These are phyloP conservation scores for Barbarea vulgaris DNA, from an alignment of 345 rosid species.

Conservation along the genomic window DNA sequence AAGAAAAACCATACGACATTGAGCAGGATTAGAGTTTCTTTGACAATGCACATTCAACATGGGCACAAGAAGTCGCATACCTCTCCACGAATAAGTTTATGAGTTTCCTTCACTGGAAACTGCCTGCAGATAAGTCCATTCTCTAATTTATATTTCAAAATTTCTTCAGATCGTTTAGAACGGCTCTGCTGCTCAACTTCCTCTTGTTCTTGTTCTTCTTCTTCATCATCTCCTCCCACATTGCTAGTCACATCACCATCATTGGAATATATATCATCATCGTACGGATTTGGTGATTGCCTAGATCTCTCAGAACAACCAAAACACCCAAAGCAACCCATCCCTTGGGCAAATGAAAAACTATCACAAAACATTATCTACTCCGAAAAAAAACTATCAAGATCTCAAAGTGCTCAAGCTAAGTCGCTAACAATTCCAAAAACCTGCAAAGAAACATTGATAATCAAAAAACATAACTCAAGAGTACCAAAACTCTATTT, in stretches of 20 bases:
- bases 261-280: conserved; percentile 2
- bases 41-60: not conserved
- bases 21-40: not conserved
- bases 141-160: not conserved
- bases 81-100: conserved; percentile 5
- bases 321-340: conserved; percentile 21
- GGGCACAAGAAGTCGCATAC: not conserved
- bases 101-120: conserved; percentile 2
- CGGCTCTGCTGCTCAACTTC: conserved; percentile 1
- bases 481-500: not conserved
- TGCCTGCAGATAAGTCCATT: not conserved
- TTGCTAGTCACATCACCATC: not conserved
- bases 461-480: not conserved
- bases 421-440: not conserved
- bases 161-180: conserved; percentile 4
- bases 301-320: not conserved
- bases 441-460: conserved; percentile 16
- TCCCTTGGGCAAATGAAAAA: conserved; percentile 4
- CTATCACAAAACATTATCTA: conserved; percentile 32
- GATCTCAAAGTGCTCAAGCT: not conserved
- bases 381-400: not conserved
- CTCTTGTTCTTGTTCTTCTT: not conserved
- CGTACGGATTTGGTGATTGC: not conserved
- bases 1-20: not conserved
- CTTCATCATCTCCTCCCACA: conserved; percentile 9